Conservation (phyloP, 805 yeast genomes). For the Saturnispora dispora region DNA sequence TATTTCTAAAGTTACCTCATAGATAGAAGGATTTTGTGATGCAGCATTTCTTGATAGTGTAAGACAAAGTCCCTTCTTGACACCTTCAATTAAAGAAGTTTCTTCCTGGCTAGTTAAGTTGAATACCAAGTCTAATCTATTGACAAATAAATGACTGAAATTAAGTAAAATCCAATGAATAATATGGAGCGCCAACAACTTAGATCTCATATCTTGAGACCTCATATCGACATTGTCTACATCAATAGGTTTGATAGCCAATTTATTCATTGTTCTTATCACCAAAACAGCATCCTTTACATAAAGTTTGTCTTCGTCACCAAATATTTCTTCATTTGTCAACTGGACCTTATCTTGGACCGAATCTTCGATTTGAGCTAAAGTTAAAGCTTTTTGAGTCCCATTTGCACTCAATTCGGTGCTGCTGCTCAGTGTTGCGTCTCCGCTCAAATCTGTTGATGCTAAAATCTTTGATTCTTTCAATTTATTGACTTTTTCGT, state of each 20-base stretch:
- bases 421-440: background rate
- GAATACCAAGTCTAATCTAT: slow-evolving; percentile 45
- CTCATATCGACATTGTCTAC: slow-evolving; percentile 71
- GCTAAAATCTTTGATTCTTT: background rate
- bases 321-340: slow-evolving; percentile 34
- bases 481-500: slow-evolving; percentile 46
- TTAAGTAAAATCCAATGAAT: slow-evolving; percentile 79
- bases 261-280: slow-evolving; percentile 90
- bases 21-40: slow-evolving; percentile 82
- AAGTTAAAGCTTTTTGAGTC: slow-evolving; percentile 32
- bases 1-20: slow-evolving; percentile 84
- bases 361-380: slow-evolving; percentile 47
- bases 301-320: slow-evolving; percentile 54
- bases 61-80: slow-evolving; percentile 75
- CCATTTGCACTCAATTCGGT: background rate
- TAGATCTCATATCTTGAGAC: slow-evolving; percentile 88
- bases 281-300: slow-evolving; percentile 89
- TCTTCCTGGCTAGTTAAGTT: slow-evolving; percentile 43
- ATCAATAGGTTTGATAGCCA: slow-evolving; percentile 79
- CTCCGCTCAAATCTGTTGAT: background rate
- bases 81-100: slow-evolving; percentile 63
- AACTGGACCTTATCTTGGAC: slow-evolving; percentile 48
- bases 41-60: slow-evolving; percentile 88
- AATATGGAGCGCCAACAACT: slow-evolving; percentile 77
- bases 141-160: slow-evolving; percentile 72